Conservation (phyloP, 257 asterid genomes). For the Rauvolfia tetraphylla region DNA sequence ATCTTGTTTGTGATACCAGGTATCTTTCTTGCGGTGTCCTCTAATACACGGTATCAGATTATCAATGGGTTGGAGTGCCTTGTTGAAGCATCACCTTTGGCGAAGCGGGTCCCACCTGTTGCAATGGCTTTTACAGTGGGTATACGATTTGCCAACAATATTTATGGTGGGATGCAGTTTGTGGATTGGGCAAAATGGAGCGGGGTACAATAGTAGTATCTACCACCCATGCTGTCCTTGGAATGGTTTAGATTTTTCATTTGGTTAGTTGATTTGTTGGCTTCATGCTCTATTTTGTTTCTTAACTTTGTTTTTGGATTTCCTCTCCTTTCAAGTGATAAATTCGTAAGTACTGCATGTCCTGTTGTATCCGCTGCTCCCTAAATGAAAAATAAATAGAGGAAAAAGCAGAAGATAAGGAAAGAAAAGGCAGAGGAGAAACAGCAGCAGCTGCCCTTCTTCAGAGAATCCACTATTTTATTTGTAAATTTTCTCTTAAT, state of each 20-base stretch:
- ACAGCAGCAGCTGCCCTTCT: neutral
- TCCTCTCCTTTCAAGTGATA: neutral
- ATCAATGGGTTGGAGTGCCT: slow-evolving; percentile 73
- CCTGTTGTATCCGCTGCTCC: neutral
- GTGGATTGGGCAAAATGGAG: slow-evolving; percentile 89
- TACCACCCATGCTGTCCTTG: neutral
- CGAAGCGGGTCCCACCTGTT: slow-evolving; percentile 66
- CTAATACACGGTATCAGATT: slow-evolving; percentile 84
- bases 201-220: slow-evolving; percentile 58
- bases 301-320: neutral
- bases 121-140: slow-evolving; percentile 90
- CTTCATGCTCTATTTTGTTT: neutral
- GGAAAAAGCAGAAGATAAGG: neutral
- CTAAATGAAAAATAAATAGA: neutral
- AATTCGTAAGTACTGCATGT: neutral
- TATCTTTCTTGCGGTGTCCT: slow-evolving; percentile 78
- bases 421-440: neutral
- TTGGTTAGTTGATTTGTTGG: neutral
- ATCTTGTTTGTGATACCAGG: slow-evolving; percentile 34
- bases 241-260: neutral
- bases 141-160: slow-evolving; percentile 75
- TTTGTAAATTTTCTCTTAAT: neutral
- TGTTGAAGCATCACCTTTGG: slow-evolving; percentile 70
- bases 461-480: neutral
- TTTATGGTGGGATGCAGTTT: slow-evolving; percentile 93